Base-by-base conservation (phyloP, 495 filamentous ascomycete genomes). In the Hyaloscypha finlandica region DNA sequence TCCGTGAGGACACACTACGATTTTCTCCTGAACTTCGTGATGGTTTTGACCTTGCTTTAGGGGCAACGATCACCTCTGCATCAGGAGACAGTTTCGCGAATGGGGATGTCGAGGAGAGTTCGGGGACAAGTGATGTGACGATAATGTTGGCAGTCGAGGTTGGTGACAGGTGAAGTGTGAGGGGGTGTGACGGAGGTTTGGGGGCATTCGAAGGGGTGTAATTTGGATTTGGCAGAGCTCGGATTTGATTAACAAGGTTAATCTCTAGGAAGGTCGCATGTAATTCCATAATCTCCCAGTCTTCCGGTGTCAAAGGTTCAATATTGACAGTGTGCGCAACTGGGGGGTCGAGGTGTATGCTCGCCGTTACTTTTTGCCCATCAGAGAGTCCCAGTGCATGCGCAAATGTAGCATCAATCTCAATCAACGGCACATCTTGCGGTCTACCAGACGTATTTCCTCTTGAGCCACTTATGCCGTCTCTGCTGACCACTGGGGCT, bases 231-330 rank as follows among this genome's bases (percentile, higher is more conserved):
- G 93, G 93, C 16, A 99, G 81, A 51, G 94, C 94, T 59, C 95
- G 88, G 73, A 99, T 92, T 80, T 98, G 96, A 42, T 90, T 91
- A 16, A 97, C 81, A 60, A 99, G 87, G 75, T 99, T 97, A 66
- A 96, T 84, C 75, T 99, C 95, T 25, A 99, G 79, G 74, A 97
- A 99, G 30, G 88, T 93, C 5, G 95, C 95, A 77, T 98, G 95
- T 2, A 97, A 82, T 74, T 99, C 95, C 69, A 99, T 99, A 71
- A 97, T 93, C 87, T 98, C 95, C 95, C 95, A 99, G 74, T 99
- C 95, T 66, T 92, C 91, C 3, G 94, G 87, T 1, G 95, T 97
- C 69, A 97, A 80, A 60, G 95, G 95, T 75, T 99, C 95, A 70
- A 99, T 97, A 71, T 97, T 91, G 74, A 99, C 88, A 2, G 93